Evolutionary conservation across 2,329 filamentous ascomycete species (phyloP), one percentile per base, ranked within the genome.

Genomic region (Cladosporium sp.): DNA sequence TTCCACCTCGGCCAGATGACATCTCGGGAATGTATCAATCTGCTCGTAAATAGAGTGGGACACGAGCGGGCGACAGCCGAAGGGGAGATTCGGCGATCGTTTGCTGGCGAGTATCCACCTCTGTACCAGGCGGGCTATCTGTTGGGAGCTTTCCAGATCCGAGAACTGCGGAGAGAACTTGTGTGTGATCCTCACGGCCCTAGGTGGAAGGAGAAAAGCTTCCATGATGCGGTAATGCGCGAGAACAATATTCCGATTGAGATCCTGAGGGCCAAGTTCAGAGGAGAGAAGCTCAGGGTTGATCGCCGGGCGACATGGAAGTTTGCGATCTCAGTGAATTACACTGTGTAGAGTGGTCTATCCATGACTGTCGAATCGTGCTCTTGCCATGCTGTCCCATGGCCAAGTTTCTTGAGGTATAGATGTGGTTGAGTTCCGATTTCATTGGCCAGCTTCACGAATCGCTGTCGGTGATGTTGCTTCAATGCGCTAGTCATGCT

Each of bases 121-220:
- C 71, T 88, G 7, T 88, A 88, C 68, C 86, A 88, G 73, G 83
- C 83, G 0, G 85, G 82, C 0, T 88, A 88, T 71, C 83, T 88
- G 80, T 75, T 88, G 0, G 86, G 86, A 0, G 85, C 85, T 0
- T 72, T 88, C 70, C 86, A 88, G 72, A 71, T 88, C 11, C 81
- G 82, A 71, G 75, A 78, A 5, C 71, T 88, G 66, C 76, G 85
- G 1, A 75, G 79, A 14, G 84, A 88, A 73, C 73, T 82, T 1
- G 69, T 88, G 2, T 75, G 75, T 0, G 67, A 61, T 1, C 78
- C 77, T 40, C 28, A 21, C 14, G 55, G 55, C 11, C 55, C 55
- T 0, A 59, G 68, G 33, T 75, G 83, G 68, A 69, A 69, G 0
- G 85, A 88, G 72, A 87, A 84, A 73, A 75, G 80, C 55, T 88